Evolutionary conservation across 139 green algal genomes (phyloP).

Genomic region (Tetraselmis chui): DNA sequence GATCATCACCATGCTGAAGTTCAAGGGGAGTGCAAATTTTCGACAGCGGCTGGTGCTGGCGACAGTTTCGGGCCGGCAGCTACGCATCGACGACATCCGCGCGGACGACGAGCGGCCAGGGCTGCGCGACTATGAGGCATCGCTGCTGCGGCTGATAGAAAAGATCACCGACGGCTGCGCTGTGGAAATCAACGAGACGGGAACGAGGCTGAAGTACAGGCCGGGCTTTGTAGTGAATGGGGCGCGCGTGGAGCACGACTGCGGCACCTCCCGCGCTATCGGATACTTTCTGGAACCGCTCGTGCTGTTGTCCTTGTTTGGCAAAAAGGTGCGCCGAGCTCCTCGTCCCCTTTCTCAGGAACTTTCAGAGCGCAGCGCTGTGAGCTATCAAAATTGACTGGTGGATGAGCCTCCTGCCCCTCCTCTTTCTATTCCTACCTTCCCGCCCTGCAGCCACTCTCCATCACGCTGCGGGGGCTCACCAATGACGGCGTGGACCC

Average conservation of each 20-base stretch:
- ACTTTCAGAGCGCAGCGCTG: not conserved
- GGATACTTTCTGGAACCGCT: conserved; percentile 93
- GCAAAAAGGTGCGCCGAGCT: conserved; percentile 65
- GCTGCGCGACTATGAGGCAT: conserved; percentile 80
- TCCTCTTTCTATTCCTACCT: not conserved
- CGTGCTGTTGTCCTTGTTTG: conserved; percentile 78
- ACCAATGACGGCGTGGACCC: conserved; percentile 86
- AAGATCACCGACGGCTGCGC: conserved; percentile 91
- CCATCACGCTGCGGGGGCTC: conserved; percentile 78
- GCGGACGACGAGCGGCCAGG: conserved; percentile 66
- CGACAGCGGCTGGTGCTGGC: conserved; percentile 74
- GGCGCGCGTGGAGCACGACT: conserved; percentile 75
- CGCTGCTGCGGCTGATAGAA: conserved; percentile 89
- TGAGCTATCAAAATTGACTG: not conserved
- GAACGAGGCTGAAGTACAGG: conserved; percentile 79
- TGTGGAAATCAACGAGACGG: conserved; percentile 96
- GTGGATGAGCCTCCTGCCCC: conserved; percentile 1
- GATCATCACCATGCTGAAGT: conserved; percentile 56
- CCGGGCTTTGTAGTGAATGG: conserved; percentile 80
- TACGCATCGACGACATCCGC: conserved; percentile 91
- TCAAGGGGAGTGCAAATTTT: conserved; percentile 69
- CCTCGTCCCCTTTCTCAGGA: not conserved
- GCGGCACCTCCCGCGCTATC: conserved; percentile 66
- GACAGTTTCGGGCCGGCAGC: conserved; percentile 63
- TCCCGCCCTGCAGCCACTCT: conserved; percentile 48